Percentiles rank a stretch among this genome's conserved stretches.
Conservation (phyloP, 169 alveolate species). For the Plasmodium vinckei region DNA sequence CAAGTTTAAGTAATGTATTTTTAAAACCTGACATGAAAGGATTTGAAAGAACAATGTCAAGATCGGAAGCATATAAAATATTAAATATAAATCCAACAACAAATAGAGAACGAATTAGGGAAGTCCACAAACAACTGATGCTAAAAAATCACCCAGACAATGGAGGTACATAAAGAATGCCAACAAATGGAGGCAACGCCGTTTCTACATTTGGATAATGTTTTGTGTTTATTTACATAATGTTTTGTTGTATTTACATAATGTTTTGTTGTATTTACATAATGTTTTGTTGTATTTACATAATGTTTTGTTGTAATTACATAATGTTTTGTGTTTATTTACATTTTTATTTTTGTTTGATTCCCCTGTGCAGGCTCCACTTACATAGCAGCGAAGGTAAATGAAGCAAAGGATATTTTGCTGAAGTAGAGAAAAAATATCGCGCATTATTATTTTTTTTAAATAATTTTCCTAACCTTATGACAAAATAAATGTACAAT, state of each 20-base stretch:
- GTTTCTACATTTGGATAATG: background rate
- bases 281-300: too few species aligned
- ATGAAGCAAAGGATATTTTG: constrained; percentile 90
- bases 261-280: too few species aligned
- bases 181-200: background rate
- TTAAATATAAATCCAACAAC: constrained; percentile 85
- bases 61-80: constrained; percentile 83
- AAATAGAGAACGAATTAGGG: constrained; percentile 86
- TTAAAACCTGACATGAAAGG: constrained; percentile 77
- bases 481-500: background rate
- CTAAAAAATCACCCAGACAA: constrained; percentile 92
- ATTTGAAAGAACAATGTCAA: constrained; percentile 84
- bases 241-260: too few species aligned
- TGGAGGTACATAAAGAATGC: constrained; percentile 82
- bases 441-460: background rate
- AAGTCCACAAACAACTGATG: constrained; percentile 90
- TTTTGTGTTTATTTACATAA: too few species aligned
- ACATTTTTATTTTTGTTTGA: background rate
- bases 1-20: constrained; percentile 35
- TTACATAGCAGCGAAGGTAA: constrained; percentile 92
- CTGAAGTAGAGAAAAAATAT: constrained; percentile 64
- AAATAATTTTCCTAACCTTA: background rate
- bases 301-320: too few species aligned
- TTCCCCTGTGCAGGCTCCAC: constrained; percentile 84
- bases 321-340: too few species aligned